A percentile compares a stretch with the other conserved stretches of the same genome.
Evolutionary conservation across 768 basidiomycete species (phyloP).

Genomic region (Leccinum barrowsii): DNA sequence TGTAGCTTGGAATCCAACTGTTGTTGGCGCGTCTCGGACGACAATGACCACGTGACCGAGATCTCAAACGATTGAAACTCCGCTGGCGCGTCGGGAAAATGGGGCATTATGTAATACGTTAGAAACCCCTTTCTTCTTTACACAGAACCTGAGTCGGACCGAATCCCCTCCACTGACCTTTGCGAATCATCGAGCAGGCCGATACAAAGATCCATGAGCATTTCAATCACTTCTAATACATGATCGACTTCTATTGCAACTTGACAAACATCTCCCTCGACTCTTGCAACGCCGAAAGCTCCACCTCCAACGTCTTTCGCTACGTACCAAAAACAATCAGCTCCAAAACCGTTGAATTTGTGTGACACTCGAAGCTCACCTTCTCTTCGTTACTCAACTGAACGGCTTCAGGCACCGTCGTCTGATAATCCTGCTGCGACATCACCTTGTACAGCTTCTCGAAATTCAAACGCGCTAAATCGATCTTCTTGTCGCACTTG

Average conservation of each 20-base stretch:
- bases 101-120: too few species aligned
- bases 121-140: too few species aligned
- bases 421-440: constrained; percentile 71
- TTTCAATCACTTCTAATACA: too few species aligned
- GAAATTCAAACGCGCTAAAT: constrained; percentile 62
- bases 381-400: constrained; percentile 74
- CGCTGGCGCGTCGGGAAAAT: too few species aligned
- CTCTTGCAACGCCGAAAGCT: constrained; percentile 66
- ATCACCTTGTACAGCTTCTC: constrained; percentile 76
- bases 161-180: constrained; percentile 45
- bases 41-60: not conserved
- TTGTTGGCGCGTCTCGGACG: constrained; percentile 17
- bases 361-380: constrained; percentile 37
- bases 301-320: constrained; percentile 58
- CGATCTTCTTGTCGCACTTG: constrained; percentile 89
- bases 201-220: too few species aligned
- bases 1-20: constrained; percentile 16
- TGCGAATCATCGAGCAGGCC: constrained; percentile 31
- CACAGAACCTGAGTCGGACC: too few species aligned
- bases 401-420: constrained; percentile 77
- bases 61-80: too few species aligned
- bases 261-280: constrained; percentile 76
- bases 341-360: not conserved
- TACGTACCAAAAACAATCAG: not conserved
- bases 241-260: constrained; percentile 41